These are phyloP conservation scores for Xylariaceae sp. DNA, from an alignment of 2,329 filamentous ascomycete species.

Conservation along the genomic window DNA sequence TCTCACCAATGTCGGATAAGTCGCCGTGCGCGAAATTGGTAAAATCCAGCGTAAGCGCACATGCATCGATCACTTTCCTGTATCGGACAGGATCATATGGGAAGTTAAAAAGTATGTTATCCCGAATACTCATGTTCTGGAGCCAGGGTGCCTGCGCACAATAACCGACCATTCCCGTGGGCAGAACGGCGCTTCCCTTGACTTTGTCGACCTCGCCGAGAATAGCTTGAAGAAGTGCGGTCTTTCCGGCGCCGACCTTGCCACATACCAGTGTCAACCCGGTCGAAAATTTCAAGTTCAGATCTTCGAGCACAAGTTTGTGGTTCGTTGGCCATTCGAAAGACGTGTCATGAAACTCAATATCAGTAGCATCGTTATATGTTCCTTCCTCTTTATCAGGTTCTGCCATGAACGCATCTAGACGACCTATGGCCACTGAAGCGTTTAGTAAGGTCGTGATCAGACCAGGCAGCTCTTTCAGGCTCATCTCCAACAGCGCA, in stretches of 20 bases:
- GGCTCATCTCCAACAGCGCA: constrained; percentile 64
- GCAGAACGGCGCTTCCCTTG: constrained; percentile 43
- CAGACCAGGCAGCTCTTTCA: constrained; percentile 71
- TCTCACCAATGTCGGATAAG: constrained; percentile 56
- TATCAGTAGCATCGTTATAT: constrained; percentile 34
- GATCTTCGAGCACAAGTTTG: constrained; percentile 43
- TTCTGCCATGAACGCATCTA: constrained; percentile 83
- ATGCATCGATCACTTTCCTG: constrained; percentile 56
- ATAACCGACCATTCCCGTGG: constrained; percentile 49
- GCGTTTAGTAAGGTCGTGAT: constrained; percentile 77
- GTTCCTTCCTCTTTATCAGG: constrained; percentile 63
- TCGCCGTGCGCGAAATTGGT: constrained; percentile 54
- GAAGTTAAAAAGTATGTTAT: constrained; percentile 62
- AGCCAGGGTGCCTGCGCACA: constrained; percentile 61
- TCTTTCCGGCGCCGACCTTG: constrained; percentile 59
- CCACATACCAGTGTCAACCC: constrained; percentile 55
- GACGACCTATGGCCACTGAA: constrained; percentile 73
- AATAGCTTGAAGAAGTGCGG: constrained; percentile 54
- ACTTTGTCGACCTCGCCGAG: constrained; percentile 64
- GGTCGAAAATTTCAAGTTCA: constrained; percentile 41
- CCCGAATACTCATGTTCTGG: constrained; percentile 60
- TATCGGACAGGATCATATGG: constrained; percentile 52
- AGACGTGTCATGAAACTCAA: constrained; percentile 59
- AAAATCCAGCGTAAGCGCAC: constrained; percentile 53
- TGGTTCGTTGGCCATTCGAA: constrained; percentile 75